Evolutionary conservation across 2,329 filamentous ascomycete genomes (phyloP).

Genomic region (Calycina herbarum): DNA sequence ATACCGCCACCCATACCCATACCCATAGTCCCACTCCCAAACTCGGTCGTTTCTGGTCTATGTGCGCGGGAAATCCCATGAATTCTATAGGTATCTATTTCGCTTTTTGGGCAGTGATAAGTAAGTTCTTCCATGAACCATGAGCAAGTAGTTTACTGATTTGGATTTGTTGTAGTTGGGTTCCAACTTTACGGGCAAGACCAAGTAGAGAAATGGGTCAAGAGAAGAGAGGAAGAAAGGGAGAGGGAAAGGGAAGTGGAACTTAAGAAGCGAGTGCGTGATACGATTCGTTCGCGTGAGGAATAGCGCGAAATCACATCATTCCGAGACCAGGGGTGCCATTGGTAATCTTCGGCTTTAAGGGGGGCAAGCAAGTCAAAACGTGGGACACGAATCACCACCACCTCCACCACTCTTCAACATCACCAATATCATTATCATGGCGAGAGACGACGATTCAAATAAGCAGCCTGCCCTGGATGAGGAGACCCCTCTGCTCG

Average conservation of each 20-base stretch:
- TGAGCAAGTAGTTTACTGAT: too few relatives aligned
- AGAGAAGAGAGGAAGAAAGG: too few relatives aligned
- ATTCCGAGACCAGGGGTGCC: not conserved
- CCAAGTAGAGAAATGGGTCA: too few relatives aligned
- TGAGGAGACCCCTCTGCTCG: not conserved
- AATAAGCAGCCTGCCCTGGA: not conserved
- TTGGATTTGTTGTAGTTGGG: too few relatives aligned
- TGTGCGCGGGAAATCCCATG: too few relatives aligned
- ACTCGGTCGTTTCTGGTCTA: too few relatives aligned
- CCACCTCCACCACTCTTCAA: not conserved
- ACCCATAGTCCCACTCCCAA: too few relatives aligned
- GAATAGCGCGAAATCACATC: constrained; percentile 2
- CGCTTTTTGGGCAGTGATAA: too few relatives aligned
- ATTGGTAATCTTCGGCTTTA: constrained; percentile 5
- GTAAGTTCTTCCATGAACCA: too few relatives aligned
- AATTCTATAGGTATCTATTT: too few relatives aligned
- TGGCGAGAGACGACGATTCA: not conserved
- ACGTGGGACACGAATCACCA: not conserved
- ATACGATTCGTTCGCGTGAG: not conserved
- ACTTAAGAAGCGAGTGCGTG: not conserved
- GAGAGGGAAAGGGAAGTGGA: not conserved
- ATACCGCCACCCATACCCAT: too few relatives aligned
- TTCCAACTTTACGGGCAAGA: too few relatives aligned
- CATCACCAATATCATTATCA: not conserved
- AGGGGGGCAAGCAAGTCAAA: not conserved